Base-by-base conservation (phyloP, 306 rosid genomes). In the Vigna unguiculata region DNA sequence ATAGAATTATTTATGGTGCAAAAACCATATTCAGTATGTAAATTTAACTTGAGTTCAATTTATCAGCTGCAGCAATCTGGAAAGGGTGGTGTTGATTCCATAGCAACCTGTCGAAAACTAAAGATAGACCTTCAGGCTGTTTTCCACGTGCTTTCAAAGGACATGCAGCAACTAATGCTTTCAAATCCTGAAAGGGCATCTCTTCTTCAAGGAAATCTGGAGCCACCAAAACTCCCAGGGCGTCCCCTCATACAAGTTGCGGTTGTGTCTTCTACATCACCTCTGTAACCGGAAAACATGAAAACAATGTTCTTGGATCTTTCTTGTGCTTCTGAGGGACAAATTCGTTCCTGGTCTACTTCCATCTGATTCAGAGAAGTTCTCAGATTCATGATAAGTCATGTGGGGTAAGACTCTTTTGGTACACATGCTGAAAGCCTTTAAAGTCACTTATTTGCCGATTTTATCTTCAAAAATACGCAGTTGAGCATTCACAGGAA, bases 121-220 rank as follows among this genome's bases (percentile, higher is more conserved):
- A 78, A 32, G 53, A 70, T 41, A 47, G 82, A 78, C 76, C 82
- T 78, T 59, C 62, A 59, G 70, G 76, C 76, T 19, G 76, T 78
- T 69, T 78, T 69, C 53, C 47, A 69, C 34, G 82, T 69, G 24
- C 82, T 78, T 47, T 9, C 82, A 21, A 78, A 69, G 82, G 82
- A 78, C 54, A 69, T 78, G 82, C 82, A 78, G 48, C 71, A 69
- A 47, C 3, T 78, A 9, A 58, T 78, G 82, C 76, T 78, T 58
- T 78, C 82, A 46, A 78, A 78, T 69, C 82, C 82, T n/a, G 70
- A 69, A 45, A 69, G 82, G 52, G 82, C 82, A 15, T 78, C 76
- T 25, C 82, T 78, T 32, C 76, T 78, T 58, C 62, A 78, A 46
- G 63, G 41, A 46, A 69, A 71, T 78, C 7, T 66, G 25, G 80